Evolutionary conservation across 768 basidiomycete species (phyloP).

Genomic region (Trametes sanguinea): DNA sequence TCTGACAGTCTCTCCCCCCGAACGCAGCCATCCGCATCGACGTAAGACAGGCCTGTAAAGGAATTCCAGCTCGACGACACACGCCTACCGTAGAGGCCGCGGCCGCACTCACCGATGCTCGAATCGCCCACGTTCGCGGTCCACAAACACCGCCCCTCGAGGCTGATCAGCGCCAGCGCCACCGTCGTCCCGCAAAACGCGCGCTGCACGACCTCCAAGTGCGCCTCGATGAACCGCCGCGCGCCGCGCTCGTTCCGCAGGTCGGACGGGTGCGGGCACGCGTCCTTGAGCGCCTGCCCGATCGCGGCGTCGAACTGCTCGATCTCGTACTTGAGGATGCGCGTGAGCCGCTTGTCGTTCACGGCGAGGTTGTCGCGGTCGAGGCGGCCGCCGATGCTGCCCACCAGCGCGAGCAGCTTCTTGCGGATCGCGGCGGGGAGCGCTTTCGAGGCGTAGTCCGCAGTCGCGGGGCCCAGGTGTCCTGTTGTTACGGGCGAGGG

Average conservation of each 20-base stretch:
- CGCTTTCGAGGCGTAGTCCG: neutral
- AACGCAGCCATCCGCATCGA: neutral
- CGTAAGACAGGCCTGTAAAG: neutral
- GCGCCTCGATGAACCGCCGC: neutral
- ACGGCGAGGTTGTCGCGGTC: neutral
- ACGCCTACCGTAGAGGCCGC: no score
- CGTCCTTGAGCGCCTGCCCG: neutral
- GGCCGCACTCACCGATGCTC: neutral
- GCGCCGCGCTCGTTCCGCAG: neutral
- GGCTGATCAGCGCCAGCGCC: constrained; percentile 8
- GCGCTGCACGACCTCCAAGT: constrained; percentile 1
- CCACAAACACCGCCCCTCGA: constrained; percentile 4
- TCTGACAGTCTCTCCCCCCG: neutral
- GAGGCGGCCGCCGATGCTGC: neutral
- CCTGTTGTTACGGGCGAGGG: neutral
- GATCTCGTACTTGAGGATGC: neutral
- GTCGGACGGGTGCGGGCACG: neutral
- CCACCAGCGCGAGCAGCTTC: neutral
- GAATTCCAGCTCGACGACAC: no score
- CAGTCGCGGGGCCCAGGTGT: neutral
- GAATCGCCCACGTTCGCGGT: constrained; percentile 5
- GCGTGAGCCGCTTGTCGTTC: neutral
- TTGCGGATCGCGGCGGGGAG: neutral
- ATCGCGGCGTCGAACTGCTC: constrained; percentile 3
- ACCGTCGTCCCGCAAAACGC: constrained; percentile 7